phyloP scores from a whole-genome alignment of 768 basidiomycete genomes.

The Suillus clintonianus region DNA sequence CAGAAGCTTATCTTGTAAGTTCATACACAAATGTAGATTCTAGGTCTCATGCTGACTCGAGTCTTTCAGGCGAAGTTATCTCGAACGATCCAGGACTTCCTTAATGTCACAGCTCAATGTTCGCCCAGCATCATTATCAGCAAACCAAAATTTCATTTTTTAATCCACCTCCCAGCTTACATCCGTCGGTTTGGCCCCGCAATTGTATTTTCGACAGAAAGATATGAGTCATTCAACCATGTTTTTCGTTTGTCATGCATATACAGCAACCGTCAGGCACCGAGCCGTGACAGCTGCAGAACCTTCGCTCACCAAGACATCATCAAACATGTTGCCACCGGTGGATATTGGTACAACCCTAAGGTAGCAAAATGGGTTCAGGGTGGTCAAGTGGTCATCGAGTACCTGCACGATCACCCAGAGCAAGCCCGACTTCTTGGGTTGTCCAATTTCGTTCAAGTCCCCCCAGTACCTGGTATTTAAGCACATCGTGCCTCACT shows the following conservation, averaged over 20 bases:
- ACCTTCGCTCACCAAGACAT: slow-evolving; percentile 14
- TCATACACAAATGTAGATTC: too few species aligned
- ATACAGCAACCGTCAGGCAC: slow-evolving; percentile 37
- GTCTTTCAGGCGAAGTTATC: slow-evolving; percentile 10
- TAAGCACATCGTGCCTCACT: too few species aligned
- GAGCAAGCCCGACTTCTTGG: too few species aligned
- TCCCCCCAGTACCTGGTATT: too few species aligned
- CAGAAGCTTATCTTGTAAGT: too few species aligned
- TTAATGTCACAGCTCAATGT: slow-evolving; percentile 11
- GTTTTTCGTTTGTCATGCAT: slow-evolving; percentile 38
- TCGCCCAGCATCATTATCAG: slow-evolving; percentile 20
- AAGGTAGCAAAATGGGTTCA: too few species aligned
- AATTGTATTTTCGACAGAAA: slow-evolving; percentile 36
- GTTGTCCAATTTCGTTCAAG: too few species aligned
- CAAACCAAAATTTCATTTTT: slow-evolving; percentile 29
- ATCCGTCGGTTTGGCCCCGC: slow-evolving; percentile 37
- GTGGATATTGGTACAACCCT: slow-evolving; percentile 11
- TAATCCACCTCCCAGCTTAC: slow-evolving; percentile 20
- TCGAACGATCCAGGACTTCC: slow-evolving; percentile 18
- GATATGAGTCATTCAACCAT: slow-evolving; percentile 40
- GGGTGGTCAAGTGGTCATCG: too few species aligned
- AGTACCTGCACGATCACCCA: too few species aligned
- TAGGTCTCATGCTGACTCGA: too few species aligned
- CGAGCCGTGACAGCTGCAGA: slow-evolving; percentile 36
- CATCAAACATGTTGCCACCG: slow-evolving; percentile 16